Conservation (phyloP, 2,329 filamentous ascomycete species). For the Neonectria hederae region DNA sequence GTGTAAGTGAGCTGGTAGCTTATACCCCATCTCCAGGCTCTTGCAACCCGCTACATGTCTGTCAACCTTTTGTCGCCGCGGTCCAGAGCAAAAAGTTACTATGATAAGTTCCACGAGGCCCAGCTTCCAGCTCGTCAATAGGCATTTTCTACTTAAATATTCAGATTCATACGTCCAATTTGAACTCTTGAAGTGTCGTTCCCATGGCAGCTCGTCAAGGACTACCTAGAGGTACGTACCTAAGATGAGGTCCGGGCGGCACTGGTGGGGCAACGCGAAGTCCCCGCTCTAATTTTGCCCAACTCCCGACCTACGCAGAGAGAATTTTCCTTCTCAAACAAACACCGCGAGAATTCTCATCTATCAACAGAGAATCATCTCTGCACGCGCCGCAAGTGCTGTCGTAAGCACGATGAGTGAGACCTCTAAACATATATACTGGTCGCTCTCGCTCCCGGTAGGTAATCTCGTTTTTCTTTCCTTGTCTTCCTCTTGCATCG, state of each 20-base stretch:
- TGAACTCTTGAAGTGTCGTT: background rate
- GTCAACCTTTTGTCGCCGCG: too few relatives aligned
- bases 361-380: background rate
- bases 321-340: conserved; percentile 9
- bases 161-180: background rate
- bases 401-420: background rate
- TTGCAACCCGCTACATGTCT: too few relatives aligned
- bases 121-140: too few relatives aligned
- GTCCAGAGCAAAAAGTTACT: too few relatives aligned
- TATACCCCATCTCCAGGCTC: too few relatives aligned
- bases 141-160: background rate
- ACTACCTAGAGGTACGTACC: background rate
- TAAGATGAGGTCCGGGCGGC: background rate
- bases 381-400: conserved; percentile 2
- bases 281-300: conserved; percentile 2
- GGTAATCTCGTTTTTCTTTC: conserved; percentile 8
- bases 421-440: background rate
- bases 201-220: background rate
- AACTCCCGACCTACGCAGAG: background rate
- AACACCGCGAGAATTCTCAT: background rate
- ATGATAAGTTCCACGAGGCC: too few relatives aligned
- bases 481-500: background rate
- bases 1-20: too few relatives aligned
- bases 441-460: conserved; percentile 3
- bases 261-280: background rate